Evolutionary conservation across 2,329 filamentous ascomycete species (phyloP), one percentile per base, ranked within the genome.

Genomic region (Orbilia ellipsospora): DNA sequence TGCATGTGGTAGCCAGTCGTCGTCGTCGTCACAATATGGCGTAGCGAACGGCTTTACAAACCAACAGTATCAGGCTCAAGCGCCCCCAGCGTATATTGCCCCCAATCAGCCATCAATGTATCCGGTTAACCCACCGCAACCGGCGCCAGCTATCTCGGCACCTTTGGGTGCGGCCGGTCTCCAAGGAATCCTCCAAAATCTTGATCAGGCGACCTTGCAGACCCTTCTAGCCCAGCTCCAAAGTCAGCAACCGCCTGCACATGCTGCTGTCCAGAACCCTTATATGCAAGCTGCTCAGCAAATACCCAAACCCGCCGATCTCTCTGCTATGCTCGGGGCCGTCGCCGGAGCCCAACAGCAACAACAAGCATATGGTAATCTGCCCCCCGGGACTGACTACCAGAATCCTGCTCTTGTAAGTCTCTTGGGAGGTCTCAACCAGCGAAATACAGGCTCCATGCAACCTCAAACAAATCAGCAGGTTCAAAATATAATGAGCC

Each of bases 141-240:
- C 81, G 78, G 65, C 81, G 78, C 66, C 80, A 79, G 28, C 80
- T 78, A 50, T 80, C 78, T 61, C 79, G 80, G 42, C 80, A 80
- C 52, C 79, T 80, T 56, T 83, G 80, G 55, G 44, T 15, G 36
- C 78, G 18, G 50, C 72, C 77, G 90, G 90, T 74, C 83, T 92
- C 56, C 88, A 88, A 13, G 89, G 85, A 67, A 82, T 92, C 48
- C 88, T 93, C 77, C 86, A 88, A 13, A 88, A 88, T 42, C 84
- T 94, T 28, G 91, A 94, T 78, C 88, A 88, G 42, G 85, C 86
- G 45, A 88, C 89, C 4, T 83, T 94, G n/a, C 91, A 93, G 79
- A 90, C 88, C 65, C 83, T 94, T 4, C 83, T 94, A 4, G 86
- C 88, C 16, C 87, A 88, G 7, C 85, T 80, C 15, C 83, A 84